These are phyloP conservation scores for Protea cynaroides DNA, from an alignment of 164 flowering plant genomes.

Conservation along the genomic window DNA sequence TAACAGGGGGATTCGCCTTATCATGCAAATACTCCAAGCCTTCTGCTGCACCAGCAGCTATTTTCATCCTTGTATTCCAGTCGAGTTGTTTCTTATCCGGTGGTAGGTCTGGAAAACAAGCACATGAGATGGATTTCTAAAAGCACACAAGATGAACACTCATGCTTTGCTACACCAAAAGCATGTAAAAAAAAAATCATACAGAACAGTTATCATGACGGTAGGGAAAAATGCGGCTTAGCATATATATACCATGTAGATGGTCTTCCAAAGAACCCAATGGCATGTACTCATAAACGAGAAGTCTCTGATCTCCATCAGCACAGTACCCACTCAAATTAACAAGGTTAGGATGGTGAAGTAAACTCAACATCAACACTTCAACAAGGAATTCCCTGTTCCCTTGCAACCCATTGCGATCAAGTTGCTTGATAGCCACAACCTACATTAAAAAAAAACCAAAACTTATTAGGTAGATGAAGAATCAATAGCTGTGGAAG, in stretches of 20 bases:
- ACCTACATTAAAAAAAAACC: neutral
- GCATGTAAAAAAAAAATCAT: neutral
- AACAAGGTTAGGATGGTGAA: slow-evolving; percentile 17
- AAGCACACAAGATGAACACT: neutral
- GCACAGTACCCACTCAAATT: slow-evolving; percentile 13
- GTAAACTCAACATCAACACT: slow-evolving; percentile 13
- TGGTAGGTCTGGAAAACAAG: slow-evolving; percentile 6
- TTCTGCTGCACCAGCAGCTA: slow-evolving; percentile 15
- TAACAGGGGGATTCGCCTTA: slow-evolving; percentile 15
- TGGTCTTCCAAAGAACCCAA: slow-evolving; percentile 12
- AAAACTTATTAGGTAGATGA: neutral
- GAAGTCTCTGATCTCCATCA: slow-evolving; percentile 14
- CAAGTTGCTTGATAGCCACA: slow-evolving; percentile 12
- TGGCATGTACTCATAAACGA: slow-evolving; percentile 15
- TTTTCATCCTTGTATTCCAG: slow-evolving; percentile 12
- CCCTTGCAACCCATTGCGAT: slow-evolving; percentile 13
- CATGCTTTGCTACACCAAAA: neutral
- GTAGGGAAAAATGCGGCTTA: neutral
- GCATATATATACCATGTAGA: slow-evolving; percentile 2
- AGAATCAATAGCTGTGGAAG: neutral
- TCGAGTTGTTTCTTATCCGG: slow-evolving; percentile 13
- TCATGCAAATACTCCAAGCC: slow-evolving; percentile 16
- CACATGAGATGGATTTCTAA: neutral
- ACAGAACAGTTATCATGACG: neutral
- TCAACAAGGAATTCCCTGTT: slow-evolving; percentile 14